A percentile compares a stretch with the other conserved stretches of the same genome.
These are phyloP conservation scores for Digitaria exilis DNA, from an alignment of 202 grass and related monocot species.

Conservation along the genomic window DNA sequence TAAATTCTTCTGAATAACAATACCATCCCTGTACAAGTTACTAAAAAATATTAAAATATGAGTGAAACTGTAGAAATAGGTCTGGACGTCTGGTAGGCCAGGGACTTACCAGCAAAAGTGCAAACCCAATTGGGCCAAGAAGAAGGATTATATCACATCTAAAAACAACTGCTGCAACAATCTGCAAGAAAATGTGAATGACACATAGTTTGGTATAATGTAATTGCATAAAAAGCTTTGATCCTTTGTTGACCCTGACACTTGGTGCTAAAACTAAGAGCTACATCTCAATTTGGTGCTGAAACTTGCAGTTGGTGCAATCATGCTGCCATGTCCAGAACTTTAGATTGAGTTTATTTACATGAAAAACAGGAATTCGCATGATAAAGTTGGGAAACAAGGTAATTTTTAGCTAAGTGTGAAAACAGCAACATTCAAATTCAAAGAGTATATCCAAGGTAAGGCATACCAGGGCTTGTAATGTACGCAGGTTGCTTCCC, in stretches of 20 bases:
- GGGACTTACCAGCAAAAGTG: slow-evolving; percentile 73
- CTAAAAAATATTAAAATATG: slow-evolving; percentile 16
- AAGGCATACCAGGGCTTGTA: slow-evolving; percentile 70
- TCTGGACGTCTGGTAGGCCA: not conserved
- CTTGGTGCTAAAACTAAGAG: slow-evolving; percentile 17
- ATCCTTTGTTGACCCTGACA: slow-evolving; percentile 1
- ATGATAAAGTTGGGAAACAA: slow-evolving; percentile 16
- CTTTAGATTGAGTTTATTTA: not conserved
- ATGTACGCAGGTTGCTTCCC: slow-evolving; percentile 56
- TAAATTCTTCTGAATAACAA: not conserved
- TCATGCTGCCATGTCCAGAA: slow-evolving; percentile 3
- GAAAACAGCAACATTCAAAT: not conserved
- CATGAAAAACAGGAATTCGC: not conserved
- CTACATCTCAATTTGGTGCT: slow-evolving; percentile 4
- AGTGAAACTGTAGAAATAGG: slow-evolving; percentile 2
- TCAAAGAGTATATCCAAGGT: not conserved
- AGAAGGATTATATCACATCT: slow-evolving; percentile 93
- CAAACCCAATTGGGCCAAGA: slow-evolving; percentile 80
- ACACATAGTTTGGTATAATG: slow-evolving; percentile 5
- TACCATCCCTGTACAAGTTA: not conserved
- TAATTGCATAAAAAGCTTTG: not conserved
- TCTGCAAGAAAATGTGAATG: slow-evolving; percentile 60
- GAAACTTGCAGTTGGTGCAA: not conserved
- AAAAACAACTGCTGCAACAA: slow-evolving; percentile 77
- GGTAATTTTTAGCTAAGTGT: slow-evolving; percentile 6